Evolutionary conservation across 2,329 filamentous ascomycete species (phyloP).

Genomic region (Neospermospora avenae): DNA sequence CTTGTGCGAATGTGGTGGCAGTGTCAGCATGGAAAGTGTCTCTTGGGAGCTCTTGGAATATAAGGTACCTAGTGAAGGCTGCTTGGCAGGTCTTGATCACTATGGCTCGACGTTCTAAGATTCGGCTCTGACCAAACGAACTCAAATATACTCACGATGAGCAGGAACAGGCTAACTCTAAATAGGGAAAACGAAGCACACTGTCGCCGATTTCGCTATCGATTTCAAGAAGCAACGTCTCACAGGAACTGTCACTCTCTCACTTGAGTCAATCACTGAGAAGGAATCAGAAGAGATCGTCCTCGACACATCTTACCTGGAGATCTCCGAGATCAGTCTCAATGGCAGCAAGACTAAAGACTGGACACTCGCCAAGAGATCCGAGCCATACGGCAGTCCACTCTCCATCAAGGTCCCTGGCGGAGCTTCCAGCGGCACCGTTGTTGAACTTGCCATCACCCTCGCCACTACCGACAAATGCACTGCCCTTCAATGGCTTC

Average conservation of each 20-base stretch:
- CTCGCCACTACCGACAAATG: conserved; percentile 83
- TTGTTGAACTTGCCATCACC: conserved; percentile 58
- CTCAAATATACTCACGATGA: neutral
- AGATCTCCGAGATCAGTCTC: conserved; percentile 69
- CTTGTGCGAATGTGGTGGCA: neutral
- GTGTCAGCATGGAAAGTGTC: neutral
- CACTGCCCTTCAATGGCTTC: conserved; percentile 93
- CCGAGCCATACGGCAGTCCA: conserved; percentile 72
- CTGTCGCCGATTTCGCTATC: conserved; percentile 74
- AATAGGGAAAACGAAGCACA: conserved; percentile 69
- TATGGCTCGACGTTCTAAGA: no score
- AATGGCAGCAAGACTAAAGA: conserved; percentile 56
- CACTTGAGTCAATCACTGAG: conserved; percentile 73
- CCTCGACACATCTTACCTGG: conserved; percentile 82
- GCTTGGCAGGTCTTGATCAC: no score
- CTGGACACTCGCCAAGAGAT: conserved; percentile 64
- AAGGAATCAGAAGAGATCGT: conserved; percentile 72
- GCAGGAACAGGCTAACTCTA: neutral
- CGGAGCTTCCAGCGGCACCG: conserved; percentile 50
- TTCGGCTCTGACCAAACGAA: no score
- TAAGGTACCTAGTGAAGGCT: no score
- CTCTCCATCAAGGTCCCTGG: conserved; percentile 61
- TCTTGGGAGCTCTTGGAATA: neutral
- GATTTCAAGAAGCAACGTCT: conserved; percentile 79
- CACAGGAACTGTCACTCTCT: conserved; percentile 71